Percentiles rank a stretch among this genome's conserved stretches.
Conservation (phyloP, 148 eudicot genomes). For the Vaccinium vitisidaea region DNA sequence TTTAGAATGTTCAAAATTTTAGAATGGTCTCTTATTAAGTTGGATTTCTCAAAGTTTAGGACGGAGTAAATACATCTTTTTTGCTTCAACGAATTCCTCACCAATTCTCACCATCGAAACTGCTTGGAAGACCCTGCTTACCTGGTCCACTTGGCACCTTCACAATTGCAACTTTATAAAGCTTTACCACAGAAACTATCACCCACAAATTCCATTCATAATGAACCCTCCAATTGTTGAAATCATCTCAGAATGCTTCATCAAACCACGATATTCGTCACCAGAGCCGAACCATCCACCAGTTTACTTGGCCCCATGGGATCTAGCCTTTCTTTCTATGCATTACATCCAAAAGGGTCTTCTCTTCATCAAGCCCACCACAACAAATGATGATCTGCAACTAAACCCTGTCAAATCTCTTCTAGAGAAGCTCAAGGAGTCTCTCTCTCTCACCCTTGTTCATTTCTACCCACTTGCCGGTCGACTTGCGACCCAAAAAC, state of each 20-base stretch:
- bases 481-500: slow-evolving; percentile 24
- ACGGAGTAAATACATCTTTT: too few relatives aligned
- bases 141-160: too few relatives aligned
- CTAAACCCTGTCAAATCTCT: slow-evolving; percentile 8
- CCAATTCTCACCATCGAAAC: too few relatives aligned
- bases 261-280: slow-evolving; percentile 19
- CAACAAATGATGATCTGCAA: not conserved
- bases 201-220: too few relatives aligned
- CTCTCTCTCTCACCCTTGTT: slow-evolving; percentile 28
- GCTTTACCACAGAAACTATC: too few relatives aligned
- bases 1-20: too few relatives aligned
- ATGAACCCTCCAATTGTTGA: slow-evolving; percentile 18
- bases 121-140: too few relatives aligned
- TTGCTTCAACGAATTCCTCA: too few relatives aligned
- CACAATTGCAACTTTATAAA: too few relatives aligned
- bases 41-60: too few relatives aligned
- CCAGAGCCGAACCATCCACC: slow-evolving; percentile 21
- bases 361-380: slow-evolving; percentile 18
- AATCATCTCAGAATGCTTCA: slow-evolving; percentile 36
- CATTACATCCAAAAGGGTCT: slow-evolving; percentile 44
- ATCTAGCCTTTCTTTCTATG: slow-evolving; percentile 22
- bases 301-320: slow-evolving; percentile 28
- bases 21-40: too few relatives aligned
- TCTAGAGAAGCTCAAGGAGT: slow-evolving; percentile 33
- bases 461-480: slow-evolving; percentile 39